These are phyloP conservation scores for Claviceps arundinis DNA, from an alignment of 2,329 filamentous ascomycete genomes.

Conservation along the genomic window DNA sequence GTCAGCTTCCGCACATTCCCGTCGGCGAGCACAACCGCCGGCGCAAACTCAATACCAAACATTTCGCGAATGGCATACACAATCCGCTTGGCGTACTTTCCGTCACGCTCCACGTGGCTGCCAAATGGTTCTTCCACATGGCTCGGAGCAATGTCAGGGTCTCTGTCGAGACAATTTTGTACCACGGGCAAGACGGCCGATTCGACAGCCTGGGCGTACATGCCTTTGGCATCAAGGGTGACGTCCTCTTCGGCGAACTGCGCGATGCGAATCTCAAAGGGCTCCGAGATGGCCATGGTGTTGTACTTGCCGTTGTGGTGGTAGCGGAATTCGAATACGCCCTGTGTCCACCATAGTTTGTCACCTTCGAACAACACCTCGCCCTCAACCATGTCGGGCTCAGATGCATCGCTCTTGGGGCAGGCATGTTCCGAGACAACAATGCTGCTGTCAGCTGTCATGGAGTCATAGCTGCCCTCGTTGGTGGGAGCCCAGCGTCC, in stretches of 20 bases:
- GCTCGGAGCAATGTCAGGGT: slow-evolving; percentile 79
- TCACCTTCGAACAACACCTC: slow-evolving; percentile 83
- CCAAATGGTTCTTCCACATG: slow-evolving; percentile 74
- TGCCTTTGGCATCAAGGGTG: slow-evolving; percentile 42
- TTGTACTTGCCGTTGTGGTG: slow-evolving; percentile 88
- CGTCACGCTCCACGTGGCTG: slow-evolving; percentile 68
- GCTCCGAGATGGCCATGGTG: slow-evolving; percentile 85
- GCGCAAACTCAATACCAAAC: slow-evolving; percentile 93
- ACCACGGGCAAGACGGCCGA: slow-evolving; percentile 67
- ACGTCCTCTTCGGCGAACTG: slow-evolving; percentile 68
- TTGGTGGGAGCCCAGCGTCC: slow-evolving; percentile 83
- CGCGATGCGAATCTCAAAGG: slow-evolving; percentile 78
- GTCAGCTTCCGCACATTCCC: slow-evolving; percentile 81
- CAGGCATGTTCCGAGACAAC: slow-evolving; percentile 52
- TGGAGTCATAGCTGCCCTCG: slow-evolving; percentile 60
- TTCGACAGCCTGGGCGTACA: slow-evolving; percentile 60
- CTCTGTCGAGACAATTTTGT: slow-evolving; percentile 82
- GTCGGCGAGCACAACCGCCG: slow-evolving; percentile 83
- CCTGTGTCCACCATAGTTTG: slow-evolving; percentile 94
- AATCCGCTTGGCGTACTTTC: slow-evolving; percentile 78
- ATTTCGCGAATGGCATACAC: slow-evolving; percentile 93
- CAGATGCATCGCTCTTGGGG: slow-evolving; percentile 35
- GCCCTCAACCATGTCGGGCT: slow-evolving; percentile 52
- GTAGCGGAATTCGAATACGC: slow-evolving; percentile 93
- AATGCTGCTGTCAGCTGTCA: slow-evolving; percentile 64